Percentiles rank a stretch among this genome's conserved stretches.
These are phyloP conservation scores for Gracilaria caudata DNA, from an alignment of 23 red algal genomes.

Conservation along the genomic window DNA sequence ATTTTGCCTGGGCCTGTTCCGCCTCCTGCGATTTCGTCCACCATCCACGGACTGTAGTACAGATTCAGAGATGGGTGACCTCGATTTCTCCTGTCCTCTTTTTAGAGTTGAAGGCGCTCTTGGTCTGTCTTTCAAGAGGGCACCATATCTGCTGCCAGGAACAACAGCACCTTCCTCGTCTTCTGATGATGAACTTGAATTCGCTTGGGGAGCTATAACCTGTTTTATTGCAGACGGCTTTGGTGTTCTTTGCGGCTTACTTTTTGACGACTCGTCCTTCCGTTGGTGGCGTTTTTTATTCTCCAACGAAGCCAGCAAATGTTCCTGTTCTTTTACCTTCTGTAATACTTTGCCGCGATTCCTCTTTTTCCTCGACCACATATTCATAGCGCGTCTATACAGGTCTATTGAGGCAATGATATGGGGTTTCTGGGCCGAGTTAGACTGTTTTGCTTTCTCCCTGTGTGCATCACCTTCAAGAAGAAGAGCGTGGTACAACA, in stretches of 20 bases:
- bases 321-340: constrained; percentile 18
- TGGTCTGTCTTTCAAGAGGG: background rate
- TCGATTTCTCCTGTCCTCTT: background rate
- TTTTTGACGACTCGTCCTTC: background rate
- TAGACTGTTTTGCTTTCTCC: constrained; percentile 16
- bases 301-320: background rate
- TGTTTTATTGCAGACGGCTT: background rate
- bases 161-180: constrained; percentile 5
- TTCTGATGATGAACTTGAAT: constrained; percentile 17
- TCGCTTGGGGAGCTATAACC: background rate
- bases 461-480: constrained; percentile 24
- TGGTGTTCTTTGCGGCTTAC: background rate
- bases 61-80: background rate
- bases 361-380: constrained; percentile 7
- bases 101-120: background rate
- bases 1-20: background rate
- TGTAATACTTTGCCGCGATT: background rate
- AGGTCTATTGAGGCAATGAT: constrained; percentile 7
- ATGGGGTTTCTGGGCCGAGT: background rate
- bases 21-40: background rate
- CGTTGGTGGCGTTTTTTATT: background rate
- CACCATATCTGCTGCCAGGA: constrained; percentile 26
- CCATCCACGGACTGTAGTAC: background rate
- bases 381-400: background rate
- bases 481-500: constrained; percentile 6